These are phyloP conservation scores for Leishmania aethiopica DNA, from an alignment of 208 protist genomes.

Conservation along the genomic window DNA sequence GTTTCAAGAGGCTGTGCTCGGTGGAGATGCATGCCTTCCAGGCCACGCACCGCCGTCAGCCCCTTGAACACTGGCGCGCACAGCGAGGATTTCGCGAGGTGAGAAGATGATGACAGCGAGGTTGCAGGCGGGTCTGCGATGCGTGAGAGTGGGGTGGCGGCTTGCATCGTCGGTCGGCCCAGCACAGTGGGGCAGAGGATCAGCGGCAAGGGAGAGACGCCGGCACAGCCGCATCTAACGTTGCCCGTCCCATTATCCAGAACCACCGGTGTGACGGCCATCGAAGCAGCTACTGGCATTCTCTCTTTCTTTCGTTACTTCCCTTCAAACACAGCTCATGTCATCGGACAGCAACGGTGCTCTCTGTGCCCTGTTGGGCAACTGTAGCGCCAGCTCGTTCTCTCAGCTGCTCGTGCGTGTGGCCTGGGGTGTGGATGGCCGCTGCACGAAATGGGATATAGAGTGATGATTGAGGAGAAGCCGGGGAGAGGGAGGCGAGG, in stretches of 20 bases:
- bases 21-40: not conserved
- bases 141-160: not conserved
- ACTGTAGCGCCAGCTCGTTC: not conserved
- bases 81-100: not conserved
- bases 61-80: not conserved
- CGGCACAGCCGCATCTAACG: conserved; percentile 98
- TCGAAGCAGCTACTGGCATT: conserved; percentile 1
- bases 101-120: not conserved
- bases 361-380: not conserved
- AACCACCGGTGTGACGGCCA: conserved; percentile 36
- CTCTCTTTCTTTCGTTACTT: not conserved
- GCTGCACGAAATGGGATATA: not conserved
- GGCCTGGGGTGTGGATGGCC: not conserved
- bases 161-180: conserved; percentile 91
- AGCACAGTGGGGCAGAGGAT: conserved; percentile 96
- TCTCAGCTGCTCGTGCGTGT: not conserved
- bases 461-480: not conserved
- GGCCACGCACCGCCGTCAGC: not conserved
- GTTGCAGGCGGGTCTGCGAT: not conserved
- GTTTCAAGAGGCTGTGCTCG: conserved; percentile 1
- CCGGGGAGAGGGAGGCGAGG: not conserved
- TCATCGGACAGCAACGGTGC: not conserved
- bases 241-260: conserved; percentile 86
- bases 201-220: conserved; percentile 95
- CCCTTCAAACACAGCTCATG: not conserved